Base-by-base conservation (phyloP, 495 filamentous ascomycete species). In the Annulohypoxylon bovei region DNA sequence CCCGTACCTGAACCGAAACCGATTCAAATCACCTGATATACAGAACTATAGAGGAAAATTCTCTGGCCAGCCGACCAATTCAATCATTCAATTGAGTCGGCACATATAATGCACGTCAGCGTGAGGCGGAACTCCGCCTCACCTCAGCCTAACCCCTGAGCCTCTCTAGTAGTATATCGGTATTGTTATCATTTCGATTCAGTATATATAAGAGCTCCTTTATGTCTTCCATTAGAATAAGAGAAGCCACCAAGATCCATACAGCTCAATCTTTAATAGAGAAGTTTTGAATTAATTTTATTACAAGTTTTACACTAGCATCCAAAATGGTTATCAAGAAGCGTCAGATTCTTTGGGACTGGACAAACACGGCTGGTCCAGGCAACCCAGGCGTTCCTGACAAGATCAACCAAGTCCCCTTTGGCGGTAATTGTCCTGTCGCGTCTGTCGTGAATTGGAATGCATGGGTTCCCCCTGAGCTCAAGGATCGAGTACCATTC, bases 291-390 rank as follows among this genome's bases (percentile, higher is more conserved):
- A 50, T 62, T 62, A 9, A 27, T 27, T 11, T 52, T 28, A 62
- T 37, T 52, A 12, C 3, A 47, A 9, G 1, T 25, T 44, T 56
- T 35, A n/a, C 3, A 44, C 7, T 46, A 60, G 20, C 40, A 27
- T 14, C 33, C 1, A 73, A 62, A 65, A 75, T 73, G 73, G 73
- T 70, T 42, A 72, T 75, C 56, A 70, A 70, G 55, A 84, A 84
- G 71, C 74, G 82, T 18, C 79, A 77, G 65, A 78, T 83, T 35
- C 78, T 83, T 49, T 84, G 81, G 82, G 82, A 83, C 67, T 84
- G 77, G 78, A 83, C 81, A 52, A 84, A 83, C 73, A 77, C 81
- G 9, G 63, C 62, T 42, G 68, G 72, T 35, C 27, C 61, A 12
- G 68, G 65, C 18, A 68, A 72, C 27, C 68, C 68, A 46, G 74